phyloP scores from a whole-genome alignment of 768 basidiomycete species.

The Tricholoma sp. region DNA sequence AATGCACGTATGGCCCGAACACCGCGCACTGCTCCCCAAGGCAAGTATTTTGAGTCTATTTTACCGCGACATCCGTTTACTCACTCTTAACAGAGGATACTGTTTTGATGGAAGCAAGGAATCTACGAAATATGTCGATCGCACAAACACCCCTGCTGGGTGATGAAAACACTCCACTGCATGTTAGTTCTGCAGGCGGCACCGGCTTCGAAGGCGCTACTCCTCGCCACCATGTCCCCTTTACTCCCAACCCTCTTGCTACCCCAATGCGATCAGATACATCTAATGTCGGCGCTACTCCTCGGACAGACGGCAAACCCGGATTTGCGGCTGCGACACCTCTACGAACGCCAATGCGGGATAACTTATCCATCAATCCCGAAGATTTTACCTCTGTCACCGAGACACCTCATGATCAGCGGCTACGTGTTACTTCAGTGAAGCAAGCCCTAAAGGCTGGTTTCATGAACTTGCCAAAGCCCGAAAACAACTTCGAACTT shows the following conservation, averaged over 20 bases:
- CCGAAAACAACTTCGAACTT: constrained; percentile 97
- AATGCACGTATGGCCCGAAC: constrained; percentile 90
- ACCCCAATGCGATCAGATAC: constrained; percentile 63
- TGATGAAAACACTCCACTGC: constrained; percentile 95
- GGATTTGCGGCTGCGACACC: constrained; percentile 61
- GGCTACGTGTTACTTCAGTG: constrained; percentile 51
- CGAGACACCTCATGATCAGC: constrained; percentile 75
- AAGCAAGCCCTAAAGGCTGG: constrained; percentile 77
- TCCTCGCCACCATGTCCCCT: constrained; percentile 83
- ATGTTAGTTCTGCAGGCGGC: constrained; percentile 63
- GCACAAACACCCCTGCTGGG: constrained; percentile 93
- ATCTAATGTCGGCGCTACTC: constrained; percentile 47
- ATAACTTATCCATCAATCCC: constrained; percentile 86
- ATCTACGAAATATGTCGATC: constrained; percentile 89
- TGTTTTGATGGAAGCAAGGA: constrained; percentile 91
- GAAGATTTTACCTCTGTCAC: constrained; percentile 51
- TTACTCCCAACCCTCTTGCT: constrained; percentile 95
- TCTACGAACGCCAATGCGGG: constrained; percentile 90
- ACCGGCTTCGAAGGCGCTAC: constrained; percentile 96
- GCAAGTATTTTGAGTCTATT: constrained; percentile 46
- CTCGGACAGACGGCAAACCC: constrained; percentile 27
- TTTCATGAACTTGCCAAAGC: constrained; percentile 81
- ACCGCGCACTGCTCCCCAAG: constrained; percentile 88
- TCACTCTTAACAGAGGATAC: constrained; percentile 67
- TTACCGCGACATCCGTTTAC: not conserved